These are phyloP conservation scores for Biscutella auriculata DNA, from an alignment of 441 rosid species.

Conservation along the genomic window DNA sequence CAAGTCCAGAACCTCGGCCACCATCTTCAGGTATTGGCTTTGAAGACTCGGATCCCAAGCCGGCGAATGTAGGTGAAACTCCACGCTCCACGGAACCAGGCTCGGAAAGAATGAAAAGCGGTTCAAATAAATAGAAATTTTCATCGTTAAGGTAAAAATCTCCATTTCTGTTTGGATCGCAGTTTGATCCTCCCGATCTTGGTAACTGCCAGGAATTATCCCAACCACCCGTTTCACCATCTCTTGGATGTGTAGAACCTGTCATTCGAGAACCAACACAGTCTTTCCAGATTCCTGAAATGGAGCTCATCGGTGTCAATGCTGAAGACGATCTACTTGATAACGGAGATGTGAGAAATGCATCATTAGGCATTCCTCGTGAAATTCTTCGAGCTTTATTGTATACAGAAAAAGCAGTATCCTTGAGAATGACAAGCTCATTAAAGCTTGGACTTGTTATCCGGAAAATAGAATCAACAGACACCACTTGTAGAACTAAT, in stretches of 20 bases:
- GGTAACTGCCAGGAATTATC: conserved; percentile 85
- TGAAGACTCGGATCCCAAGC: conserved; percentile 47
- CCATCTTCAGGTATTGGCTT: conserved; percentile 57
- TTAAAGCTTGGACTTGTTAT: conserved; percentile 78
- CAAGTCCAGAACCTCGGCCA: conserved; percentile 52
- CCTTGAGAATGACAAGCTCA: conserved; percentile 87
- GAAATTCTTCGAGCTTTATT: conserved; percentile 92
- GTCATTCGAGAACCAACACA: conserved; percentile 76
- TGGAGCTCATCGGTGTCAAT: conserved; percentile 50
- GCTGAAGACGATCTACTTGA: conserved; percentile 63
- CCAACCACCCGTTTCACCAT: conserved; percentile 80
- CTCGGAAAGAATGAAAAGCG: conserved; percentile 92
- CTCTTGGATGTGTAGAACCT: conserved; percentile 72
- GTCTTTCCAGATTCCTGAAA: conserved; percentile 88
- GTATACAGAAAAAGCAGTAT: conserved; percentile 91
- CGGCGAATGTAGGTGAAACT: conserved; percentile 46
- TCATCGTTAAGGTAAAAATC: conserved; percentile 62
- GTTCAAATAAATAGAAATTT: conserved; percentile 78
- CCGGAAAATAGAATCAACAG: conserved; percentile 93
- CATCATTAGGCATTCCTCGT: conserved; percentile 58
- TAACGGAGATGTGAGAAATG: conserved; percentile 42
- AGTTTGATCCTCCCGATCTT: conserved; percentile 68
- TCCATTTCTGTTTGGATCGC: conserved; percentile 78
- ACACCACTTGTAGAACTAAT: conserved; percentile 82
- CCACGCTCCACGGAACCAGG: conserved; percentile 92